These are phyloP conservation scores for Aspergillus asperescens DNA, from an alignment of 495 filamentous ascomycete genomes.

Conservation along the genomic window DNA sequence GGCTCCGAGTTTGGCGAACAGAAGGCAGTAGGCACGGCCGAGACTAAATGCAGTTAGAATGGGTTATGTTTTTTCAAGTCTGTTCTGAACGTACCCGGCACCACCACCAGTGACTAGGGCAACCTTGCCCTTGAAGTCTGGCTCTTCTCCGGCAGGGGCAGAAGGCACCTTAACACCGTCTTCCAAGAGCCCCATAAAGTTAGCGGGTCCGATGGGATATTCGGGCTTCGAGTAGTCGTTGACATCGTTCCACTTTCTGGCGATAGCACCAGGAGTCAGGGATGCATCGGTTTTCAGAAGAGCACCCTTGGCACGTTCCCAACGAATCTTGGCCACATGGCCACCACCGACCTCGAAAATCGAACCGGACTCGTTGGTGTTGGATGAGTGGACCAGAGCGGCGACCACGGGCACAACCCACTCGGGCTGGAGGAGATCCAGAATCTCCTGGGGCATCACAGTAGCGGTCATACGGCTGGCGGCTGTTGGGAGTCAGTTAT, in stretches of 20 bases:
- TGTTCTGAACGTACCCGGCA: slow-evolving; percentile 57
- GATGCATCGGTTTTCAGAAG: slow-evolving; percentile 84
- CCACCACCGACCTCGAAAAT: slow-evolving; percentile 96
- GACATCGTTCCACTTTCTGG: slow-evolving; percentile 84
- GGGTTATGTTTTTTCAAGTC: background rate
- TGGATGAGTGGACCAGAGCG: slow-evolving; percentile 80
- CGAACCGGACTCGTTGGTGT: slow-evolving; percentile 74
- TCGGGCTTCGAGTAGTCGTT: slow-evolving; percentile 80
- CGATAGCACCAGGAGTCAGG: slow-evolving; percentile 81
- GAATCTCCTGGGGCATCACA: slow-evolving; percentile 91
- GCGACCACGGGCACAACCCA: slow-evolving; percentile 96
- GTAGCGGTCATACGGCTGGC: slow-evolving; percentile 97
- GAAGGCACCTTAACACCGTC: slow-evolving; percentile 72
- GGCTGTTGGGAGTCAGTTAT: slow-evolving; percentile 42
- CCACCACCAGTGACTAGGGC: slow-evolving; percentile 91
- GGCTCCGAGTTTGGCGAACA: slow-evolving; percentile 86
- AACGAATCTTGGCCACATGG: slow-evolving; percentile 86
- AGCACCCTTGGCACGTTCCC: slow-evolving; percentile 90
- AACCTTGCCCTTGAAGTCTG: slow-evolving; percentile 87
- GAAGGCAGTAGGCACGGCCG: slow-evolving; percentile 85
- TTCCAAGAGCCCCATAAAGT: slow-evolving; percentile 86
- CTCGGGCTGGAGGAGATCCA: slow-evolving; percentile 85
- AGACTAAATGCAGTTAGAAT: slow-evolving; percentile 50
- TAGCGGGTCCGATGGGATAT: slow-evolving; percentile 79
- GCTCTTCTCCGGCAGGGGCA: slow-evolving; percentile 67